Evolutionary conservation across 495 filamentous ascomycete genomes (phyloP).

Genomic region (Xylaria scruposa): DNA sequence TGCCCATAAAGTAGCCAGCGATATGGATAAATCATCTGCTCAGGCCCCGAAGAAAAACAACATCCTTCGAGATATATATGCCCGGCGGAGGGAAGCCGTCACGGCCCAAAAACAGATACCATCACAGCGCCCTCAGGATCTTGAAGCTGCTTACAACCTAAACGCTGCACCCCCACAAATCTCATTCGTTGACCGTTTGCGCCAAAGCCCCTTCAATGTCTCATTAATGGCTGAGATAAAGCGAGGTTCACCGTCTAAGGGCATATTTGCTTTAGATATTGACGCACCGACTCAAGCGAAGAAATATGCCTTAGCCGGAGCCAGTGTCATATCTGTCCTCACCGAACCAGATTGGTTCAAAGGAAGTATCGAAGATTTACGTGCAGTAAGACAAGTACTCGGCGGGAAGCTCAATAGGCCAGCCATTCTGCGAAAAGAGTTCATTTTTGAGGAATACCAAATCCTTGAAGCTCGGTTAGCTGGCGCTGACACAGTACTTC

Average conservation of each 20-base stretch:
- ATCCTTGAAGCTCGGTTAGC: slow-evolving; percentile 94
- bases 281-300: slow-evolving; percentile 90
- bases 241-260: slow-evolving; percentile 94
- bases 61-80: slow-evolving; percentile 92
- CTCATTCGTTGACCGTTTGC: slow-evolving; percentile 78
- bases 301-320: slow-evolving; percentile 90
- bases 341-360: slow-evolving; percentile 99
- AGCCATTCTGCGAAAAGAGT: slow-evolving; percentile 92
- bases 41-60: slow-evolving; percentile 68
- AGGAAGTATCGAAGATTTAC: slow-evolving; percentile 92
- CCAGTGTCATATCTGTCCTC: slow-evolving; percentile 94
- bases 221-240: slow-evolving; percentile 98
- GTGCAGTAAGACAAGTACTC: slow-evolving; percentile 84
- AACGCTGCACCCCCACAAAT: slow-evolving; percentile 86
- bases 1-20: slow-evolving; percentile 25
- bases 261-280: slow-evolving; percentile 84
- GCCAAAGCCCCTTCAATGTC: slow-evolving; percentile 78
- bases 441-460: slow-evolving; percentile 98
- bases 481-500: slow-evolving; percentile 90
- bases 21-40: slow-evolving; percentile 20
- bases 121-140: slow-evolving; percentile 79
- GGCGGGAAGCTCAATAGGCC: slow-evolving; percentile 90
- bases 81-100: slow-evolving; percentile 77
- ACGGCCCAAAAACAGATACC: slow-evolving; percentile 84
- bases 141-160: slow-evolving; percentile 86